Base-by-base conservation (phyloP, 352 stramenopile genomes). In the Globisporangium nodosum region DNA sequence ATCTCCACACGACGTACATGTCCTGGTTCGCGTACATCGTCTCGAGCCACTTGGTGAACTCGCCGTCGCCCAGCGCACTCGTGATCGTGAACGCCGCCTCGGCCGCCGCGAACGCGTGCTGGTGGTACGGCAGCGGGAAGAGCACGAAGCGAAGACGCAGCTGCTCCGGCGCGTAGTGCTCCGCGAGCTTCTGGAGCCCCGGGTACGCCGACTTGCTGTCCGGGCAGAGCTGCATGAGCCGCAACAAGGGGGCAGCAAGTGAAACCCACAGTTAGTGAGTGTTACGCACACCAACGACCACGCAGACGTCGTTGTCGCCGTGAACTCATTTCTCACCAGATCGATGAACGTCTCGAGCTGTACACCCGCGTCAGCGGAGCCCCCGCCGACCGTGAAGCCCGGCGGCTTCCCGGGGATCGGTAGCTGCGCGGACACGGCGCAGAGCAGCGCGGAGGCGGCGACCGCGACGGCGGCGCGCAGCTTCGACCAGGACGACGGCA, bases 261-360 rank as follows among this genome's bases (percentile, higher is more conserved):
- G 8, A 9, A 35, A 1, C 1, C 24, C 24, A 27, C 24, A 27
- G 24, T 27, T 27, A 27, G 24, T 27, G 24, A 27, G 24, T 27
- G 24, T 27, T 27, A 27, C 24, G 24, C 24, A 27, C 24, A 27
- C 24, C 24, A 27, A 27, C 24, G 1, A 27, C 24, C 31, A 35
- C 31, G 31, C 35, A 9, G 7, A 18, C 35, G 35, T 21, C 13
- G 7, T 18, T 15, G 46, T 27, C 18, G 30, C 57, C 16, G 39
- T 42, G 24, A 48, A 49, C 12, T 15, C 15, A 2, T 7, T 16
- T n/a, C 60, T 16, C 56, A 87, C 81, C 74, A 92, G 60, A 54
- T 94, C 82, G n/a, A 94, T 71, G 59, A 88, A 94, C 24, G 80
- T 84, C 69, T 94, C 85, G 43, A 94, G 76, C 63, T 94, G 85